A percentile compares a stretch with the other conserved stretches of the same genome.
These are phyloP conservation scores for Zoysia pacifica DNA, from an alignment of 176 grass and related monocot genomes.

Conservation along the genomic window DNA sequence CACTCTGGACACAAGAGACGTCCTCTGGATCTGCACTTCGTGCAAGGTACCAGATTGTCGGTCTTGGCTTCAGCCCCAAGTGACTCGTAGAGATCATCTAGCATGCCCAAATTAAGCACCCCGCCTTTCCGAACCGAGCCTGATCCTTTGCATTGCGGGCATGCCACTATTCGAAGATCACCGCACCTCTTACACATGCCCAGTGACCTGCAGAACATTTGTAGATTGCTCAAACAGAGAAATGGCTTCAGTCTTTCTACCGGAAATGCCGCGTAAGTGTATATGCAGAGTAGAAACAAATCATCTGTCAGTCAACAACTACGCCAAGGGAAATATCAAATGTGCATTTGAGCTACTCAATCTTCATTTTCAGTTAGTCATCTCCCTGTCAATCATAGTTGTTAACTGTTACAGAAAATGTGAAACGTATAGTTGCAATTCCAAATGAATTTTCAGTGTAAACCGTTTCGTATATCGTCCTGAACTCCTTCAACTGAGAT, in stretches of 20 bases:
- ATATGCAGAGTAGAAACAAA: background rate
- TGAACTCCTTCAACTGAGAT: background rate
- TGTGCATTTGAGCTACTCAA: background rate
- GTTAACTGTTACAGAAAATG: background rate
- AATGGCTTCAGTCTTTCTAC: background rate
- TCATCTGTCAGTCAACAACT: background rate
- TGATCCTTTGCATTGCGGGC: constrained; percentile 64
- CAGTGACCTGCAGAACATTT: constrained; percentile 57
- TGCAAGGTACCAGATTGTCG: constrained; percentile 51
- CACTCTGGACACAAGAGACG: constrained; percentile 66
- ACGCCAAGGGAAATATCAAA: background rate
- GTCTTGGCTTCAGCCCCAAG: constrained; percentile 55
- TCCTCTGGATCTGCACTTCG: constrained; percentile 72
- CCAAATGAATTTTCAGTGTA: background rate
- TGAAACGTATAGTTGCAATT: background rate
- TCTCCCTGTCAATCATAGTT: background rate
- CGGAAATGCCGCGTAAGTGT: background rate
- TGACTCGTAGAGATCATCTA: constrained; percentile 77
- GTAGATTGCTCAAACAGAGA: constrained; percentile 10
- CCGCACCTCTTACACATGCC: constrained; percentile 86
- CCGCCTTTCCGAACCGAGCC: constrained; percentile 65
- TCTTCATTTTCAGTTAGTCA: background rate
- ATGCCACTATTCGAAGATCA: constrained; percentile 80
- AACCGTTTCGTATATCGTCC: too few species aligned
- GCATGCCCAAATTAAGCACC: constrained; percentile 46